phyloP scores from a whole-genome alignment of 129 eudicot species.

The Silybum marianum region DNA sequence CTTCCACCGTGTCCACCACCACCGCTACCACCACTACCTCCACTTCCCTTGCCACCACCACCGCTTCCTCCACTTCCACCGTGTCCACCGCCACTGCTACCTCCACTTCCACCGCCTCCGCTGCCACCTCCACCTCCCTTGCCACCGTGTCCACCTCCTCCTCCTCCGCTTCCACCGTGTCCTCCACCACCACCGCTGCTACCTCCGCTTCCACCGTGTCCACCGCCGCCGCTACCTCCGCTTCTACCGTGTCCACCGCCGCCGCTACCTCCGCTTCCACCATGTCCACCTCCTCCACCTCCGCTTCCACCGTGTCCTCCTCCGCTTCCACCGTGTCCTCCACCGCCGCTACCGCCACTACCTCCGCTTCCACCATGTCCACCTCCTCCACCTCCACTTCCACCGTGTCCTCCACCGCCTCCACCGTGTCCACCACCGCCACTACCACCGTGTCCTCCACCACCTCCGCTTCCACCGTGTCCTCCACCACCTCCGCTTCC shows the following conservation, averaged over 20 bases:
- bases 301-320: background rate
- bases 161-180: background rate
- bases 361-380: background rate
- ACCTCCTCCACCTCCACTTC: background rate
- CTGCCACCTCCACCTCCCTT: background rate
- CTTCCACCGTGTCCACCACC: background rate
- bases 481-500: background rate
- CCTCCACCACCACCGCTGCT: background rate
- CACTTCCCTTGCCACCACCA: conserved; percentile 1
- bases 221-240: background rate
- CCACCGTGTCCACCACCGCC: background rate
- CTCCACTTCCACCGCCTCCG: background rate
- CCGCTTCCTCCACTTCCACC: background rate
- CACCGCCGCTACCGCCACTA: background rate
- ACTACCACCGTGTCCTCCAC: background rate
- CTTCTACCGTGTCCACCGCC: background rate
- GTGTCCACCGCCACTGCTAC: background rate
- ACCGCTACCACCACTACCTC: too few species aligned
- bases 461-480: background rate
- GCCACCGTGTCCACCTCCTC: background rate
- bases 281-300: background rate
- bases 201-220: background rate
- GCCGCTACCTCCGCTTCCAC: background rate
- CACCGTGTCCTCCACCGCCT: background rate
- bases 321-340: conserved; percentile 2